Percentiles rank a stretch among this genome's conserved stretches.
phyloP scores from a whole-genome alignment of 2,329 filamentous ascomycete genomes.

The Ophiostoma himal-ulmi region DNA sequence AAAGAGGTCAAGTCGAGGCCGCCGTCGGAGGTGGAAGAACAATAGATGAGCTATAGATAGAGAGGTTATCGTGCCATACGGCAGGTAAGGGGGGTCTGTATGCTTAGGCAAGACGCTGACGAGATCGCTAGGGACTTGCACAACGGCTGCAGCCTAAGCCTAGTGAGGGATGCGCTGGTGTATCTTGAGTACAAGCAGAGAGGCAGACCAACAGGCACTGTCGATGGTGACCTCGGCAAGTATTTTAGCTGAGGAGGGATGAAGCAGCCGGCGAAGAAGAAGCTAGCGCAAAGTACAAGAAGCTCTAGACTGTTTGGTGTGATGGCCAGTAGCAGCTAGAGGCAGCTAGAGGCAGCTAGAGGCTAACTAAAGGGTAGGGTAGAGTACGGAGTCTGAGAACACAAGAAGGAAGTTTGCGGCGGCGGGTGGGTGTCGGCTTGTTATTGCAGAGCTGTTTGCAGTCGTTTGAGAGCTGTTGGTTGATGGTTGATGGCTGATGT shows the following conservation, averaged over 20 bases:
- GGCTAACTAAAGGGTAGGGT: not conserved
- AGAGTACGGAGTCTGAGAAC: not conserved
- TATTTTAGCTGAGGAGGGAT: slow-evolving; percentile 6
- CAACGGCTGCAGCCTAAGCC: slow-evolving; percentile 5
- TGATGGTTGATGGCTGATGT: not conserved
- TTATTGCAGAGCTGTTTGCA: not conserved
- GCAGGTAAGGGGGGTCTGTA: not conserved
- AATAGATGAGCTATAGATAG: slow-evolving; percentile 20
- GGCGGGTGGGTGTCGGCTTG: not conserved
- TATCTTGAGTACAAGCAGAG: not conserved
- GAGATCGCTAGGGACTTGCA: not conserved
- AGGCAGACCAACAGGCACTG: not conserved
- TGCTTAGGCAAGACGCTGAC: not conserved
- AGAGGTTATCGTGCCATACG: not conserved
- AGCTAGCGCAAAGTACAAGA: slow-evolving; percentile 12
- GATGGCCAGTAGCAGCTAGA: not conserved
- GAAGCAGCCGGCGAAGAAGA: not conserved
- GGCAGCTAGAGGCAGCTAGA: not conserved
- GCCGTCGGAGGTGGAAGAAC: slow-evolving; percentile 24
- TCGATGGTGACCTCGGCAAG: not conserved
- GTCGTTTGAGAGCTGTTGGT: not conserved
- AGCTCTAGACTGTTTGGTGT: slow-evolving; percentile 11
- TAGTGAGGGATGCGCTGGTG: not conserved
- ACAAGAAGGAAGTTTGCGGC: not conserved
- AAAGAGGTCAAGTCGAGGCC: slow-evolving; percentile 19